A percentile compares a stretch with the other conserved stretches of the same genome.
Conservation (phyloP, 2,329 filamentous ascomycete species). For the Botrytis paeoniae region DNA sequence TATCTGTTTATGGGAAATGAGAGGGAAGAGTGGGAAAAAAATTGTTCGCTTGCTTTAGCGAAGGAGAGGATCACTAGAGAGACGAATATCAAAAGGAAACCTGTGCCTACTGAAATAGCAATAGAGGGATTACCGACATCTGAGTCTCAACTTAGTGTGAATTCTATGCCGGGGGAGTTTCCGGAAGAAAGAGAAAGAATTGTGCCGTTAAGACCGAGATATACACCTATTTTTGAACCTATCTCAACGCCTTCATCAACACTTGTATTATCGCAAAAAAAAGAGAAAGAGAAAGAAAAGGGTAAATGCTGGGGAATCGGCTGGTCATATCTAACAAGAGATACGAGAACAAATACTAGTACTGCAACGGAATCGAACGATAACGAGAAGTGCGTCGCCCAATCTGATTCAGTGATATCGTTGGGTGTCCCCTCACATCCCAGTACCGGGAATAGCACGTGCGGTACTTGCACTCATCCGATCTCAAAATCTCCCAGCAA, state of each 20-base stretch:
- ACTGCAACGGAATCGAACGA: background rate
- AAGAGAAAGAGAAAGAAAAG: slow-evolving; percentile 9
- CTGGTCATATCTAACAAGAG: slow-evolving; percentile 28
- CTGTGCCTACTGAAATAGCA: slow-evolving; percentile 14
- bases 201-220: slow-evolving; percentile 22
- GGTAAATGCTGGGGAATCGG: slow-evolving; percentile 26
- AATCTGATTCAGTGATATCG: slow-evolving; percentile 30
- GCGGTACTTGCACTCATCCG: slow-evolving; percentile 14
- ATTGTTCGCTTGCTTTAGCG: background rate
- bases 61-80: slow-evolving; percentile 6
- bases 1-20: slow-evolving; percentile 19
- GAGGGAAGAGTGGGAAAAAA: slow-evolving; percentile 17
- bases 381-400: slow-evolving; percentile 17
- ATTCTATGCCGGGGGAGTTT: slow-evolving; percentile 17
- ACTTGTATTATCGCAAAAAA: background rate
- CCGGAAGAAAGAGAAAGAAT: slow-evolving; percentile 21
- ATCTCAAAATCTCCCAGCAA: slow-evolving; percentile 17
- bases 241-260: background rate
- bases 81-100: slow-evolving; percentile 24
- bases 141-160: slow-evolving; percentile 8
- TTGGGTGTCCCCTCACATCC: slow-evolving; percentile 20
- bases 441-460: slow-evolving; percentile 22
- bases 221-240: background rate
- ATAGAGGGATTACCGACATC: background rate
- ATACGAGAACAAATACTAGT: background rate